Conservation (phyloP, 139 green algal genomes). For the Chlamydomonas incerta region DNA sequence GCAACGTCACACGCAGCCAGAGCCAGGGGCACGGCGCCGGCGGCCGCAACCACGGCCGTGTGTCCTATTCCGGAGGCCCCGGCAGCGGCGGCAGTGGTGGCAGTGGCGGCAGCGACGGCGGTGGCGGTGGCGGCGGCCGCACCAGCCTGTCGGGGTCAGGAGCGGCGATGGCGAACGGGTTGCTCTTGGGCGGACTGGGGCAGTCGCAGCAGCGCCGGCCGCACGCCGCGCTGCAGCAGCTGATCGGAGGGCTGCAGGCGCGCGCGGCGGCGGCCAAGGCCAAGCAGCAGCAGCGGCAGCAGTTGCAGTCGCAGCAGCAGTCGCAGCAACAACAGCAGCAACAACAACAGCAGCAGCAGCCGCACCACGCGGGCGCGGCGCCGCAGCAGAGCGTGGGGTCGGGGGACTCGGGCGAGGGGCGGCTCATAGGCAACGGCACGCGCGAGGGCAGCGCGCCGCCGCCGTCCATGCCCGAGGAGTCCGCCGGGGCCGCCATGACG, state of each 20-base stretch:
- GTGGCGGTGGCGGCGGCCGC: too few species aligned
- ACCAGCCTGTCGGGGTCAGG: not conserved
- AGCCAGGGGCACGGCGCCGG: not conserved
- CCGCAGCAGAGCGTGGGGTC: too few species aligned
- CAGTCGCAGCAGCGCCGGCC: not conserved
- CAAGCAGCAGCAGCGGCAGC: not conserved
- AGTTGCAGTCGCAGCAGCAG: not conserved
- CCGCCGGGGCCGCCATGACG: too few species aligned
- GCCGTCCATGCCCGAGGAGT: too few species aligned
- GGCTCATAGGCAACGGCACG: not conserved
- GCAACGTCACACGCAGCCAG: conserved; percentile 25
- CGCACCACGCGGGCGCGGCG: too few species aligned
- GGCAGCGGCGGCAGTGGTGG: not conserved
- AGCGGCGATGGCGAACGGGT: too few species aligned
- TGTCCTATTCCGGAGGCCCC: not conserved
- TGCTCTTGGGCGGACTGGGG: too few species aligned
- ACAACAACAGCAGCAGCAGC: too few species aligned
- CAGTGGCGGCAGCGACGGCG: not conserved
- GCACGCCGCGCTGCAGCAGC: conserved; percentile 19
- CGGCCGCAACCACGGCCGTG: not conserved
- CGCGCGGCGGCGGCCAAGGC: conserved; percentile 2
- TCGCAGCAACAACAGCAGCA: too few species aligned
- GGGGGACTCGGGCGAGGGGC: not conserved
- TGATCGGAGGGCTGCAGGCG: conserved; percentile 28
- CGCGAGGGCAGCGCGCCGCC: too few species aligned